Evolutionary conservation across 1,284 basidiomycete species (phyloP), one percentile per base, ranked within the genome.

Genomic region (Fistulina hepatica): DNA sequence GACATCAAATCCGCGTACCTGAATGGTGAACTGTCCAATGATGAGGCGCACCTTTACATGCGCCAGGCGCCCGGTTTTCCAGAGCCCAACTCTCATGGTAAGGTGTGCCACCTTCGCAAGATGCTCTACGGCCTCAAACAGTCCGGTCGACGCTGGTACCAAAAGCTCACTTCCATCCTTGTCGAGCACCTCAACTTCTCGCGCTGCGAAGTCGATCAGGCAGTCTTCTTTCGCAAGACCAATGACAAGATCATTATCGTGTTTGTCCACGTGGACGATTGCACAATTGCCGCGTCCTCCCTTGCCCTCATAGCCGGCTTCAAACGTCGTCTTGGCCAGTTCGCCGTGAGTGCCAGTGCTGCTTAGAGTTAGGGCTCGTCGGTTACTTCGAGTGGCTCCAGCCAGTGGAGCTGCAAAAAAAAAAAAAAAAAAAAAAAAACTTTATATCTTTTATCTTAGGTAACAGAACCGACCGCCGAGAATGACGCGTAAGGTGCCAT

Each of bases 101-200:
- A n/a, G 13, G 43, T 31, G 5, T 42, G 36, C 12, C 35, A 34
- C 21, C 39, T 54, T 23, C 41, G 42, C 27, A 43, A 47, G 21
- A 37, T 40, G 9, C 37, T 51, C 15, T 53, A 53, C 41, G 49
- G 52, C 3, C 34, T 51, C 25, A 53, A 51, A 21, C 50, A 53
- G 30, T 38, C 47, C 4, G 45, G 49, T 6, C 23, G 44, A 34
- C 37, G 42, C 28, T 52, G 48, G 49, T 45, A 51, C 23, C 16
- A 37, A 12, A 43, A 45, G 33, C 28, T 51, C 8, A 21, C 43
- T 28, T 41, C 21, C 8, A 34, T 32, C 10, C 32, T 49, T 6
- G 21, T 10, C 8, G 33, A 39, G 3, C n/a, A n/a, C n/a, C 17
- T 46, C 13, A 43, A 39, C 2, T 47, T 50, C 23, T 36, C 17